Evolutionary conservation across 1,139 yeast genomes (phyloP).

Genomic region (Kurtzmaniella quercitrusa): DNA sequence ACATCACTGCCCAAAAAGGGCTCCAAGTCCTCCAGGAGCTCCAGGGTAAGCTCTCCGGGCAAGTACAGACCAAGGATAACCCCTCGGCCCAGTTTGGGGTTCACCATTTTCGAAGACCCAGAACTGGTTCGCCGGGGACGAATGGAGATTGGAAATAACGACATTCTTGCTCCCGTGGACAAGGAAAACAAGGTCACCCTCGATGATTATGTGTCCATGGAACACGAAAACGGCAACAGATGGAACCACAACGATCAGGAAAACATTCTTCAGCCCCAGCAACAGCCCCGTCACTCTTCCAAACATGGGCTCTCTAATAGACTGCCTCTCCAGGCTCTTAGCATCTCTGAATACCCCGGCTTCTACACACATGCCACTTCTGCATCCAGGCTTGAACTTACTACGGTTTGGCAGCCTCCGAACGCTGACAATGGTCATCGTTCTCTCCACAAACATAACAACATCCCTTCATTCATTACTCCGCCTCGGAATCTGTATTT

Average conservation of each 20-base stretch:
- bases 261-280: slow-evolving; percentile 41
- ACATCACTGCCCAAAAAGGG: slow-evolving; percentile 1
- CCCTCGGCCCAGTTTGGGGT: background rate
- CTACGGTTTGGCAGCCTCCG: slow-evolving; percentile 21
- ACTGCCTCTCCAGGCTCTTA: slow-evolving; percentile 30
- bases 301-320: slow-evolving; percentile 14
- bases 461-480: slow-evolving; percentile 30
- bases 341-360: slow-evolving; percentile 33
- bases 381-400: slow-evolving; percentile 16
- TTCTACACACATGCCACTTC: slow-evolving; percentile 14
- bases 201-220: slow-evolving; percentile 1
- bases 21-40: background rate
- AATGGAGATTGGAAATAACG: slow-evolving; percentile 4
- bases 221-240: slow-evolving; percentile 15
- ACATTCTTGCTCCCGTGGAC: background rate
- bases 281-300: slow-evolving; percentile 7
- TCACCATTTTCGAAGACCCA: slow-evolving; percentile 1
- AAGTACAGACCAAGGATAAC: background rate
- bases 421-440: slow-evolving; percentile 29
- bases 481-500: slow-evolving; percentile 23
- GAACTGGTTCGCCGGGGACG: slow-evolving; percentile 4
- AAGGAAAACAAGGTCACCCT: background rate
- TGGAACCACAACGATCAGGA: slow-evolving; percentile 38
- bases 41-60: background rate
- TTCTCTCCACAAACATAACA: slow-evolving; percentile 31